A percentile compares a stretch with the other conserved stretches of the same genome.
Evolutionary conservation across 768 basidiomycete species (phyloP).

Genomic region (Rickenella mellea): DNA sequence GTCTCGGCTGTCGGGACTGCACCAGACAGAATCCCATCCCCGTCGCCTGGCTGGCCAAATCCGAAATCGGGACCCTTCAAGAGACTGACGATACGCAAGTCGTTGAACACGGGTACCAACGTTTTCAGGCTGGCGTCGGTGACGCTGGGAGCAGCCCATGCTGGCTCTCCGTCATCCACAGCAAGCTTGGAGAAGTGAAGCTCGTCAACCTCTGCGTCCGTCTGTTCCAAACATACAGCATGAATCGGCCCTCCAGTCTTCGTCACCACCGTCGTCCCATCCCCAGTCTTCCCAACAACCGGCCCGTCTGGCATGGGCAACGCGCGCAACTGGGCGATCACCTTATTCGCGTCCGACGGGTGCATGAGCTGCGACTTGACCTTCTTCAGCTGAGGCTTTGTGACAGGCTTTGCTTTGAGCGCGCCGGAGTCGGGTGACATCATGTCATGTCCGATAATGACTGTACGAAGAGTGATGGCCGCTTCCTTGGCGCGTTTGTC

Average conservation of each 20-base stretch:
- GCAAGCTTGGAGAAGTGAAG: slow-evolving; percentile 47
- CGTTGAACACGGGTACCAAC: slow-evolving; percentile 40
- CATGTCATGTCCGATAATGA: slow-evolving; percentile 53
- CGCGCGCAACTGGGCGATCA: slow-evolving; percentile 60
- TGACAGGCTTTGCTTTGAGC: slow-evolving; percentile 29
- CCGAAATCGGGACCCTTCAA: slow-evolving; percentile 56
- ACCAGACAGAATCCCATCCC: slow-evolving; percentile 59
- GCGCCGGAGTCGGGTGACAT: slow-evolving; percentile 20
- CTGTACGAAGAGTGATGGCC: slow-evolving; percentile 51
- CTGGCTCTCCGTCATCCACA: slow-evolving; percentile 1
- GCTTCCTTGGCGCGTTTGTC: slow-evolving; percentile 56
- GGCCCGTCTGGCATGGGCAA: slow-evolving; percentile 41
- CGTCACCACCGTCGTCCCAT: slow-evolving; percentile 7
- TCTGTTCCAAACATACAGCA: slow-evolving; percentile 60
- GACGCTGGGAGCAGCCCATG: slow-evolving; percentile 24
- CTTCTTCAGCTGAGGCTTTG: slow-evolving; percentile 47
- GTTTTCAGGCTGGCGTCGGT: slow-evolving; percentile 40
- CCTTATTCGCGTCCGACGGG: slow-evolving; percentile 57
- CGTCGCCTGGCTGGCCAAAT: slow-evolving; percentile 64
- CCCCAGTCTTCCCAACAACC: slow-evolving; percentile 11
- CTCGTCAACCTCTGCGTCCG: slow-evolving; percentile 53
- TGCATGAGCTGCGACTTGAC: slow-evolving; percentile 60
- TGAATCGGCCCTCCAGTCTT: slow-evolving; percentile 47
- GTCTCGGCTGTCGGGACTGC: slow-evolving; percentile 70
- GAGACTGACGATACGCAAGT: slow-evolving; percentile 54